These are phyloP conservation scores for Talaromyces sp. DNA, from an alignment of 2,329 filamentous ascomycete genomes.

Conservation along the genomic window DNA sequence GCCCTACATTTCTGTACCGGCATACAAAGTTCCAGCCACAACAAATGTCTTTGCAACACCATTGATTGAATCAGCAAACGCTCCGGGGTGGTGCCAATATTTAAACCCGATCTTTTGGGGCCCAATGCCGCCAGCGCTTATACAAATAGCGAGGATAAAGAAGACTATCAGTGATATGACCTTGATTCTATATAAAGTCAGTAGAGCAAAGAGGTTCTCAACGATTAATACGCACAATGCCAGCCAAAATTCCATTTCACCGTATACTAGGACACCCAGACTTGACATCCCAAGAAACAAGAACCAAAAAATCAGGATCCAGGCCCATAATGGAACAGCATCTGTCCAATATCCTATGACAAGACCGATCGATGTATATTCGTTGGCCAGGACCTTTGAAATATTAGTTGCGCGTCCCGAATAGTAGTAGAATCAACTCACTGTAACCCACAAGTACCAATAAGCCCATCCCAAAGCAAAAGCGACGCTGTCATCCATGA, in stretches of 20 bases:
- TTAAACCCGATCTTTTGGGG: conserved; percentile 27
- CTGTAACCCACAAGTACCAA: conserved; percentile 45
- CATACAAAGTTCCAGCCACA: conserved; percentile 28
- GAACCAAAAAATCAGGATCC: conserved; percentile 43
- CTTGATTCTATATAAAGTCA: conserved; percentile 21
- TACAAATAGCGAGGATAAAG: conserved; percentile 28
- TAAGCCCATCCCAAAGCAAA: conserved; percentile 68
- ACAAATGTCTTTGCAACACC: conserved; percentile 31
- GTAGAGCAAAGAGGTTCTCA: background rate
- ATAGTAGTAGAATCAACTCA: conserved; percentile 8
- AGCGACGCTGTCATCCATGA: conserved; percentile 64
- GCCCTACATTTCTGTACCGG: conserved; percentile 28
- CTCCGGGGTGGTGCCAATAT: conserved; percentile 31
- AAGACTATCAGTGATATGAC: conserved; percentile 25
- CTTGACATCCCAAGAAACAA: conserved; percentile 38
- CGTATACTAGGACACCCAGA: conserved; percentile 42
- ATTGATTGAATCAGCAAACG: conserved; percentile 30
- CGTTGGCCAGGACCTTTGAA: conserved; percentile 31
- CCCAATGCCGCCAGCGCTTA: conserved; percentile 28
- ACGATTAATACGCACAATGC: conserved; percentile 20
- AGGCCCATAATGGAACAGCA: conserved; percentile 39
- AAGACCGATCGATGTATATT: conserved; percentile 42
- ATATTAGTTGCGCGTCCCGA: background rate
- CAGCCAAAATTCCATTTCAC: conserved; percentile 48
- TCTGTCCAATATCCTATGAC: conserved; percentile 43